phyloP scores from a whole-genome alignment of 169 alveolate species.

The Eimeria acervulina region DNA sequence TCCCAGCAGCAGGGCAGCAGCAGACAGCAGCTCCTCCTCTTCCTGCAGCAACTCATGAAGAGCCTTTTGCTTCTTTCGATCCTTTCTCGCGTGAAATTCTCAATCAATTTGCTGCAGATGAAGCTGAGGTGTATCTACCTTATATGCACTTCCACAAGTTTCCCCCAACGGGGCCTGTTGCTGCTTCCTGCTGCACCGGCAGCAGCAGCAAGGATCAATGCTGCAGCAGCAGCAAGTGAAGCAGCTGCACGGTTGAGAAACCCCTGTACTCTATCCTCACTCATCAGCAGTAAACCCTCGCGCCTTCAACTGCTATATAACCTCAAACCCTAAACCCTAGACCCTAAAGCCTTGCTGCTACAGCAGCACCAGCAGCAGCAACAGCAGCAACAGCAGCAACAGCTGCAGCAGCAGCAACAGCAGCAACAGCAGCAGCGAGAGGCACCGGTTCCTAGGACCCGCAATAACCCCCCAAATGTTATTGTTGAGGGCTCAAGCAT shows the following conservation, averaged over 20 bases:
- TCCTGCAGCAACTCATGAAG: background rate
- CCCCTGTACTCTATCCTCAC: no score
- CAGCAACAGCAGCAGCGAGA: background rate
- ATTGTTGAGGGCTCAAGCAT: background rate
- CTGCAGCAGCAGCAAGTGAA: conserved; percentile 6
- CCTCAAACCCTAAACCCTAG: no score
- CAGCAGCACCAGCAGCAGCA: background rate
- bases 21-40: background rate
- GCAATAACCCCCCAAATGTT: no score
- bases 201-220: no score
- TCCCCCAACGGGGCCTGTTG: background rate
- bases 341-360: no score
- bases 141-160: background rate
- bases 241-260: no score
- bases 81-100: conserved; percentile 26
- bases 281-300: no score
- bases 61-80: background rate
- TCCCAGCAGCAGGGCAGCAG: background rate
- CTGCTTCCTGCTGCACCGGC: no score
- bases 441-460: background rate
- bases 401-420: background rate
- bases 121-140: conserved; percentile 2
- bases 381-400: background rate
- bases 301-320: no score
- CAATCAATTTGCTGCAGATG: background rate